Evolutionary conservation across 352 stramenopile genomes (phyloP).

Genomic region (Phytophthora litchii): DNA sequence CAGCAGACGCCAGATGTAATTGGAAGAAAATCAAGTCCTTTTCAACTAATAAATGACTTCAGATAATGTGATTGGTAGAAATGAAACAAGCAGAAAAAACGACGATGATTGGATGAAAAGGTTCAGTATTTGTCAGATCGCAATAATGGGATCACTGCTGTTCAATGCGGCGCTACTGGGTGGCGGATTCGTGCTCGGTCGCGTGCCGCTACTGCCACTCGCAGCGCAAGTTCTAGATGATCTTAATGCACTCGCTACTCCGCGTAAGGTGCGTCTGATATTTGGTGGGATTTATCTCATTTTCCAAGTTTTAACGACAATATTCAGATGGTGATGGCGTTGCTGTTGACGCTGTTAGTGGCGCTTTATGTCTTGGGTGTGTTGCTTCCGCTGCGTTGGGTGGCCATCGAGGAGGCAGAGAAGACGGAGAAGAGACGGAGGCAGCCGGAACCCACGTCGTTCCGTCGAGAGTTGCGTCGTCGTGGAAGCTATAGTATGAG

Average conservation of each 20-base stretch:
- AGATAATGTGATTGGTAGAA: constrained; percentile 21
- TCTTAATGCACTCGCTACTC: constrained; percentile 39
- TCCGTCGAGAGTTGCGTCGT: constrained; percentile 80
- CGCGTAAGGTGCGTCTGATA: constrained; percentile 50
- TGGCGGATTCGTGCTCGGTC: constrained; percentile 65
- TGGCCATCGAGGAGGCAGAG: constrained; percentile 26
- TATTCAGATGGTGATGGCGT: constrained; percentile 46
- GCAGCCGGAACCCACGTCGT: constrained; percentile 57
- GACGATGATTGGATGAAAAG: constrained; percentile 7
- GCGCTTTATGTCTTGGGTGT: constrained; percentile 65
- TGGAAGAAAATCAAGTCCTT: constrained; percentile 40
- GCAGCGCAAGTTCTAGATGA: constrained; percentile 53
- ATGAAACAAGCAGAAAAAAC: neutral
- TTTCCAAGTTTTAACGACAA: neutral
- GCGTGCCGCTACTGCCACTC: constrained; percentile 58
- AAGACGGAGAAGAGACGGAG: constrained; percentile 33
- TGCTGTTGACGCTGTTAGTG: constrained; percentile 50
- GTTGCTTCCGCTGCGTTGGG: constrained; percentile 55
- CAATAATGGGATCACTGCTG: constrained; percentile 56
- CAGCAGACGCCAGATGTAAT: constrained; percentile 18
- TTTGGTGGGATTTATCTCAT: neutral
- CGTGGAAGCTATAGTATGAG: constrained; percentile 89
- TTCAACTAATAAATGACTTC: too few species aligned
- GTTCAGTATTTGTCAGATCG: neutral
- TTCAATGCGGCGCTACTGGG: constrained; percentile 66